phyloP scores from a whole-genome alignment of 139 green algal species.

The Diplosphaera chodatii region DNA sequence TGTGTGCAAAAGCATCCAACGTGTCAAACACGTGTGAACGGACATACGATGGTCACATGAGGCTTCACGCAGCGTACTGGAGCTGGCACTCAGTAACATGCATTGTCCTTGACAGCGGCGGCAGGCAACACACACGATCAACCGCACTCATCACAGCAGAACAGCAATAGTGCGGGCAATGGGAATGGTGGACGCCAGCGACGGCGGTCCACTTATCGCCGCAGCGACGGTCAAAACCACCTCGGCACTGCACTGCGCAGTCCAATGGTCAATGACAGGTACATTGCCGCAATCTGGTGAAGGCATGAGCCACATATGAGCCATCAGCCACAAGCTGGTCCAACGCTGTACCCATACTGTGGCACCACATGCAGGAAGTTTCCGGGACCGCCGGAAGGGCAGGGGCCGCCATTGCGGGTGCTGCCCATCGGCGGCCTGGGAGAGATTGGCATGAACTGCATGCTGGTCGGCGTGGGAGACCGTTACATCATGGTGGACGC shows the following conservation, averaged over 20 bases:
- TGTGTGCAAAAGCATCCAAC: no score
- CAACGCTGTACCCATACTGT: no score
- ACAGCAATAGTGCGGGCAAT: no score
- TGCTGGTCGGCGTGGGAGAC: conserved; percentile 90
- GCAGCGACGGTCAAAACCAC: conserved; percentile 20
- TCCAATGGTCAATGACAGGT: not conserved
- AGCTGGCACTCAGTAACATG: no score
- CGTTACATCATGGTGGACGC: conserved; percentile 98
- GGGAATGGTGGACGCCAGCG: not conserved
- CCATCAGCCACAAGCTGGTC: no score
- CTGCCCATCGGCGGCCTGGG: conserved; percentile 95
- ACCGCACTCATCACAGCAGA: no score
- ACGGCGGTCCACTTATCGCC: conserved; percentile 1
- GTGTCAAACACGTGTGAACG: no score
- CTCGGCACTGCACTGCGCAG: conserved; percentile 8
- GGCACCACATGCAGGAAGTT: conserved; percentile 40
- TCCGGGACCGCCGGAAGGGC: conserved; percentile 51
- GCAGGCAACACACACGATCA: no score
- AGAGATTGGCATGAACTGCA: conserved; percentile 99
- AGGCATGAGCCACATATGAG: no score
- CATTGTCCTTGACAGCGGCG: no score
- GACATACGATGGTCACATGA: no score
- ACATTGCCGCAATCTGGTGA: not conserved
- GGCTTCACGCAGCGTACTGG: no score
- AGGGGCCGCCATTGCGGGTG: conserved; percentile 81